Evolutionary conservation across 2,329 filamentous ascomycete species (phyloP).

Genomic region (Xylariaceae sp.): DNA sequence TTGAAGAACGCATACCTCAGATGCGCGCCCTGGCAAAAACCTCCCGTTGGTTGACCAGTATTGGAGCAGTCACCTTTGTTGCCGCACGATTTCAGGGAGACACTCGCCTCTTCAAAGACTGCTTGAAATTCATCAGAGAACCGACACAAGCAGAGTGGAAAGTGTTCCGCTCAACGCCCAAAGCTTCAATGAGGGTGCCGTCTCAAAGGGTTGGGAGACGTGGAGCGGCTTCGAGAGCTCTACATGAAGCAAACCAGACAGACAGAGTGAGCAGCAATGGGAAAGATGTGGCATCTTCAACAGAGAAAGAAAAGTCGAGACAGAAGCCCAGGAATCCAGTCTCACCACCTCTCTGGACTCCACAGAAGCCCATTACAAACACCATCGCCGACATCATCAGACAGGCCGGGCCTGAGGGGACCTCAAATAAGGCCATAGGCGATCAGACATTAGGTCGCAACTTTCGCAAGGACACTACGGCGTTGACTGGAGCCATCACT

Average conservation of each 20-base stretch:
- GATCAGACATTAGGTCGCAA: slow-evolving; percentile 22
- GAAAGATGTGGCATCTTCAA: too few relatives aligned
- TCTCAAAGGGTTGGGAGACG: slow-evolving; percentile 22
- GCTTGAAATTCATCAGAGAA: slow-evolving; percentile 50
- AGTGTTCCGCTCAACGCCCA: slow-evolving; percentile 44
- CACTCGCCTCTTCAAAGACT: slow-evolving; percentile 51
- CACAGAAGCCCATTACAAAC: slow-evolving; percentile 26
- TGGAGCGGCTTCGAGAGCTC: slow-evolving; percentile 20
- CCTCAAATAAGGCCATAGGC: slow-evolving; percentile 25
- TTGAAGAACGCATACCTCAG: slow-evolving; percentile 47
- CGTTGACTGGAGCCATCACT: slow-evolving; percentile 24
- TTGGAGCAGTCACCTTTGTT: slow-evolving; percentile 49
- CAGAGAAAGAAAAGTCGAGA: slow-evolving; percentile 3
- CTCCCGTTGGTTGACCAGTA: slow-evolving; percentile 48
- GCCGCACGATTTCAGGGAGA: slow-evolving; percentile 44
- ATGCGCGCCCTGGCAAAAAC: slow-evolving; percentile 54
- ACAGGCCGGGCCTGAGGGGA: slow-evolving; percentile 21
- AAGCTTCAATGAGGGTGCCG: slow-evolving; percentile 24
- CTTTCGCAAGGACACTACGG: slow-evolving; percentile 27
- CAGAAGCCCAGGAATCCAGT: slow-evolving; percentile 8
- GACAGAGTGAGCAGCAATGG: too few relatives aligned
- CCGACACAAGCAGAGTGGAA: slow-evolving; percentile 50
- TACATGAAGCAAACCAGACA: slow-evolving; percentile 9
- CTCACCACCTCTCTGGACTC: slow-evolving; percentile 20
- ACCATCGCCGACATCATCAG: slow-evolving; percentile 28